Base-by-base conservation (phyloP, 768 basidiomycete genomes). In the Crassisporium funariophilum region DNA sequence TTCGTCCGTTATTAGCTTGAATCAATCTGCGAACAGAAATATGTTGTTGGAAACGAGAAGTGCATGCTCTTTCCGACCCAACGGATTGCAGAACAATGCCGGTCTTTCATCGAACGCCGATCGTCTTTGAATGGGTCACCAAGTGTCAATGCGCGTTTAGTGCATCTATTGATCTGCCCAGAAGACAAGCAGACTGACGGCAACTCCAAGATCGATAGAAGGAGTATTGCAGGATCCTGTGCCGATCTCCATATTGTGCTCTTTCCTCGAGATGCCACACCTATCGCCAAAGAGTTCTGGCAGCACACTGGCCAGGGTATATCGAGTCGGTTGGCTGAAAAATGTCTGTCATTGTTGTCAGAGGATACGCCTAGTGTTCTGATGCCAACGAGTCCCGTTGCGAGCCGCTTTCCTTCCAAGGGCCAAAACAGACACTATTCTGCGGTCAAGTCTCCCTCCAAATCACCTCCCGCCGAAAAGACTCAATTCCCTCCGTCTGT, bases 261-360 rank as follows among this genome's bases (percentile, higher is more conserved):
- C 12, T 91, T 94, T 62, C 82, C 85, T 5, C 64, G 70, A 2
- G 75, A 81, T 4, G 65, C 78, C 3, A 84, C 77, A 56, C 58
- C 76, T 7, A 63, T 86, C 5, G 92, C 91, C 6, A 95, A 90
- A 62, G 78, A 92, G 64, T 98, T 95, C 67, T 98, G 95, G 95
- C 95, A 98, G 56, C 95, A 98, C 63, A 83, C 88, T 0, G 95
- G 95, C 0, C 71, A 88, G 48, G 94, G 95, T 1, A 84, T 99
- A 31, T 92, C 89, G 3, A 93, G 90, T 50, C 84, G 95, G 5
- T 69, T 88, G 15, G 93, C 93, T 4, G 92, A 94, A 49, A 75
- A 82, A 47, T 93, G 89, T 60, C 73, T 98, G 34, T 73, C 82
- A 21, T 71, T 91, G 56, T 73, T 94, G 1, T 78, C 83, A 0